Evolutionary conservation across 2,329 filamentous ascomycete genomes (phyloP), one percentile per base, ranked within the genome.

Genomic region (Penicillium sp.): DNA sequence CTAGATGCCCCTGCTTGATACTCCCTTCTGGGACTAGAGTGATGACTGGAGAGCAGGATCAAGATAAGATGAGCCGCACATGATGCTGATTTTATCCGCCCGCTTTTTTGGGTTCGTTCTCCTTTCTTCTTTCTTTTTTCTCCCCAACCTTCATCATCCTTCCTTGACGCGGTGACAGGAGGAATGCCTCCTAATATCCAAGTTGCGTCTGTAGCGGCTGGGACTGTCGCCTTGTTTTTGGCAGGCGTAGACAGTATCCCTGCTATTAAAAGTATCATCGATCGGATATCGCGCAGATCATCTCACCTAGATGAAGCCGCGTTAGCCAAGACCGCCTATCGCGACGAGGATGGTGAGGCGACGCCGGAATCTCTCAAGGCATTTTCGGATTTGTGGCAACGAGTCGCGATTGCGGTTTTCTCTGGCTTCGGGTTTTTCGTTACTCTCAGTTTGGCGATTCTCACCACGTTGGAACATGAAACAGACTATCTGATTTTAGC

Each of bases 271-370:
- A 71, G 68, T 45, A 64, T 73, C 42, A 38, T 52, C 28, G 45
- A 56, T 37, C 67, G 71, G 25, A 64, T 68, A 35, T 56, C 49
- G 14, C 65, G 59, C 19, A 61, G 52, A 49, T 52, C 54, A 25
- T 60, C 62, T 2, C 62, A 40, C 6, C 63, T 65, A 7, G 67
- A 71, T 45, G 68, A 65, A n/a, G 64, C 68, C 38, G 55, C 58
- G 16, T 22, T 68, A 35, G 64, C 68, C 11, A 69, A 68, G 14
- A 76, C 82, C 11, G 78, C 82, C 13, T 93, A 93, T 70, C 79
- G 87, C 67, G 90, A 93, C 70, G 77, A 82, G 63, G 90, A 93
- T 75, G 90, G 90, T 52, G 81, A 83, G 64, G 89, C 88, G 35
- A 89, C 87, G 0, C 81, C 85, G 43, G 86, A 89, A 70, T 86